Evolutionary conservation across 2,329 filamentous ascomycete species (phyloP).

Genomic region (Colletotrichum karsti): DNA sequence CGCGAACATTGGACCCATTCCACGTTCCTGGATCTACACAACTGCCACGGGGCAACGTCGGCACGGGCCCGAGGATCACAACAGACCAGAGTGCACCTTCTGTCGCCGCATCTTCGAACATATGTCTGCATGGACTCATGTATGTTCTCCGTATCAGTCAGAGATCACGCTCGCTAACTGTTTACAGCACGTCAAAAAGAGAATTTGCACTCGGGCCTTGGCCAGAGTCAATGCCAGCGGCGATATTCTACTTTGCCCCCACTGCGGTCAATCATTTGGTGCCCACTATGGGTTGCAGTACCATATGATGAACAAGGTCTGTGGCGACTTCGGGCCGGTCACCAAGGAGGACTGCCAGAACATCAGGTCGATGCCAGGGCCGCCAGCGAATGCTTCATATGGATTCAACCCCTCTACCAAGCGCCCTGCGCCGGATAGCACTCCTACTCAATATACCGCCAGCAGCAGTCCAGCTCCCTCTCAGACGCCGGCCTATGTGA

Average conservation of each 20-base stretch:
- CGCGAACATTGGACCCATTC: too few species aligned
- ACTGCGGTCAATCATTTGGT: conserved; percentile 56
- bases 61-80: not conserved
- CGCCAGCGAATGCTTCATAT: not conserved
- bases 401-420: not conserved
- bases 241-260: conserved; percentile 42
- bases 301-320: conserved; percentile 54
- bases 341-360: not conserved
- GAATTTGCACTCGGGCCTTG: conserved; percentile 39
- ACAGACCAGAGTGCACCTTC: conserved; percentile 7
- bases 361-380: not conserved
- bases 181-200: conserved; percentile 44
- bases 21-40: not conserved
- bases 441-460: not conserved
- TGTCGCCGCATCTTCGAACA: conserved; percentile 31
- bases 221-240: conserved; percentile 29
- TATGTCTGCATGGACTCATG: conserved; percentile 4
- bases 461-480: not conserved
- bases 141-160: conserved; percentile 12
- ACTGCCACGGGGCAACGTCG: too few species aligned
- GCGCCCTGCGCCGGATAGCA: not conserved
- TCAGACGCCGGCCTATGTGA: not conserved
- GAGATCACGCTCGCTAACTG: not conserved
- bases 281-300: conserved; percentile 51
- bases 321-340: conserved; percentile 47